Evolutionary conservation across 1,284 basidiomycete species (phyloP), one percentile per base, ranked within the genome.

Genomic region (Papiliotrema fonsecae): DNA sequence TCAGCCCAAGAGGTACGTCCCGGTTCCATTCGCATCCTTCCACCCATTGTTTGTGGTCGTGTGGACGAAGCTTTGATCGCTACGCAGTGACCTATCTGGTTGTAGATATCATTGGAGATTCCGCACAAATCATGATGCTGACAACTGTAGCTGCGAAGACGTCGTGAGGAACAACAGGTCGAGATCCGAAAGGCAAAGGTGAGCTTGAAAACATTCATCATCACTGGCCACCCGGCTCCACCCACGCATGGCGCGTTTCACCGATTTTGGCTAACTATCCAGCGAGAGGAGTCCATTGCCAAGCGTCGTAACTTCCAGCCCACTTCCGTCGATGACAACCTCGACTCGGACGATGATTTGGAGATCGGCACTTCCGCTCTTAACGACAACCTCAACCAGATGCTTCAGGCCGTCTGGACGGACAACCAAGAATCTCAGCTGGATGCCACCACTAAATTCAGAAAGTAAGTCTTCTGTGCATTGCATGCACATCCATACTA

Each of bases 161-260:
- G 92, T 72, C 84, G 92, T 56, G 92, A 97, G 74, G 92, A 97
- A 72, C 88, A 93, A 72, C 91, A 96, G 69, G 92, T 97, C 51
- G 93, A 97, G 79, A 96, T 97, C 78, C 82, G 92, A 69, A 82
- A 88, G 69, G 88, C 92, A 77, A 96, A 96, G 67, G 73, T 75
- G 24, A 43, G 69, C n/a, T n/a, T n/a, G n/a, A n/a, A n/a, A n/a
- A n/a, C n/a, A n/a, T n/a, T 64, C 42, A 6, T 27, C 14, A 19
- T 24, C 3, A 6, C 25, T 31, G 25, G 25, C 41, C 38, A 30
- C 48, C 22, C 21, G 28, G 16, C 27, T n/a, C n/a, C n/a, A n/a
- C n/a, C n/a, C n/a, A n/a, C n/a, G n/a, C n/a, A n/a, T n/a, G n/a
- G n/a, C 19, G 36, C 47, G 30, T 42, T 19, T 42, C n/a, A 13